These are phyloP conservation scores for Acanthamoeba divionensis DNA, from an alignment of 208 protist species.

Conservation along the genomic window DNA sequence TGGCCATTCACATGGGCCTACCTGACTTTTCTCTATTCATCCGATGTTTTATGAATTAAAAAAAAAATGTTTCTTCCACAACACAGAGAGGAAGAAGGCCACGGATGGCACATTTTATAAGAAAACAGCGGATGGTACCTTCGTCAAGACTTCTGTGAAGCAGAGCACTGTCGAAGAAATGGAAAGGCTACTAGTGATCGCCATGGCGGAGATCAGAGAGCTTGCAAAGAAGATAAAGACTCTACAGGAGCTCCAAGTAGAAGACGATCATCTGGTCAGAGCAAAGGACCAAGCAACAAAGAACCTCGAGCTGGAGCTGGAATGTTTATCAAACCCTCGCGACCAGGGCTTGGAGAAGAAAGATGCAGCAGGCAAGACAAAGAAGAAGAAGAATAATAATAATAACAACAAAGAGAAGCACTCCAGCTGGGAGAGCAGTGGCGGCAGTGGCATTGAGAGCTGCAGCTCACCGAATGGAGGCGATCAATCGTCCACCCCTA, in stretches of 20 bases:
- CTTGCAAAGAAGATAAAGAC: constrained; percentile 51
- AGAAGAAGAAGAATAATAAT: background rate
- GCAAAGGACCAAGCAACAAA: background rate
- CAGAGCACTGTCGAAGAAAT: constrained; percentile 15
- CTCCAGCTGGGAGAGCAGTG: no score
- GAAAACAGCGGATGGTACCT: background rate
- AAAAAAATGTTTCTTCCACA: no score
- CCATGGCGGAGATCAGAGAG: constrained; percentile 46
- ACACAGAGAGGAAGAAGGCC: background rate
- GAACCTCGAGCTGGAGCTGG: constrained; percentile 4
- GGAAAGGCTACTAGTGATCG: constrained; percentile 11
- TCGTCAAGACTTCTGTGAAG: constrained; percentile 12
- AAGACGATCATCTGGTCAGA: background rate
- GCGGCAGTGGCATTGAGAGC: no score
- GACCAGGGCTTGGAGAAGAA: background rate
- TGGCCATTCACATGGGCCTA: no score
- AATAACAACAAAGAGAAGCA: no score
- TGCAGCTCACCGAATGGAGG: no score
- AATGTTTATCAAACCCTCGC: background rate
- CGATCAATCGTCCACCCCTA: no score
- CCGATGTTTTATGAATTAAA: no score
- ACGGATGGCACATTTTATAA: constrained; percentile 50
- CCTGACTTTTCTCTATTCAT: no score
- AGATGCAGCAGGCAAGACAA: background rate
- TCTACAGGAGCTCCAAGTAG: background rate